Evolutionary conservation across 495 filamentous ascomycete genomes (phyloP).

Genomic region (Lichenothelia convexa): DNA sequence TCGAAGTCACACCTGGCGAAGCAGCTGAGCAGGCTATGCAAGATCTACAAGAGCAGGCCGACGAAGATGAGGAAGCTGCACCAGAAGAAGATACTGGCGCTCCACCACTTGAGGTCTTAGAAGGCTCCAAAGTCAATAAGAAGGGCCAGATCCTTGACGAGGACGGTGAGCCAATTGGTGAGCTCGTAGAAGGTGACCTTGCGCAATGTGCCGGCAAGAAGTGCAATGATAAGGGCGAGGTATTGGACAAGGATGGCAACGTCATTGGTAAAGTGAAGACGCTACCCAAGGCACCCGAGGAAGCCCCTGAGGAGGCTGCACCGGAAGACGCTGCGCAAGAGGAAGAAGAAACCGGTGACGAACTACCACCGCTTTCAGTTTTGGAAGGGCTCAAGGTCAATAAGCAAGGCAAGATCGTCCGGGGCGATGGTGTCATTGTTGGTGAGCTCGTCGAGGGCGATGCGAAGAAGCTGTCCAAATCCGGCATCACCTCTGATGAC

Average conservation of each 20-base stretch:
- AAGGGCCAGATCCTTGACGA: constrained; percentile 29
- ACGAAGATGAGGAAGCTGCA: constrained; percentile 13
- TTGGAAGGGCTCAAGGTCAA: constrained; percentile 44
- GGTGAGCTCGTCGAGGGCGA: constrained; percentile 27
- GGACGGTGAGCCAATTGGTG: constrained; percentile 32
- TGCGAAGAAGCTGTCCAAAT: constrained; percentile 25
- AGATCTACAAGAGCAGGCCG: constrained; percentile 26
- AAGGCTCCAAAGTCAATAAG: constrained; percentile 28
- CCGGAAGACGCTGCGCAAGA: constrained; percentile 18
- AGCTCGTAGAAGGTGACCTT: constrained; percentile 30
- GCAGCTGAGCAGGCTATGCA: constrained; percentile 32
- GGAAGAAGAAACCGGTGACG: constrained; percentile 13
- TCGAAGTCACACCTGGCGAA: constrained; percentile 31
- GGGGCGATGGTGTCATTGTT: constrained; percentile 20
- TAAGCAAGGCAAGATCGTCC: constrained; percentile 37
- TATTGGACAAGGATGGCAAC: constrained; percentile 28
- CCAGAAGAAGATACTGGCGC: constrained; percentile 9
- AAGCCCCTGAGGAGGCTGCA: constrained; percentile 9
- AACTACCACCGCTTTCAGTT: constrained; percentile 36
- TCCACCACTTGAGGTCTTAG: constrained; percentile 23
- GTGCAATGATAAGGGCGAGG: constrained; percentile 32
- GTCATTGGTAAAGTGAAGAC: constrained; percentile 22
- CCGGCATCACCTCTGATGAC: constrained; percentile 17
- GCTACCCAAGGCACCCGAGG: constrained; percentile 13
- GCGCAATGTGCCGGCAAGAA: constrained; percentile 31